Evolutionary conservation across 306 rosid genomes (phyloP).

Genomic region (Vicia faba): DNA sequence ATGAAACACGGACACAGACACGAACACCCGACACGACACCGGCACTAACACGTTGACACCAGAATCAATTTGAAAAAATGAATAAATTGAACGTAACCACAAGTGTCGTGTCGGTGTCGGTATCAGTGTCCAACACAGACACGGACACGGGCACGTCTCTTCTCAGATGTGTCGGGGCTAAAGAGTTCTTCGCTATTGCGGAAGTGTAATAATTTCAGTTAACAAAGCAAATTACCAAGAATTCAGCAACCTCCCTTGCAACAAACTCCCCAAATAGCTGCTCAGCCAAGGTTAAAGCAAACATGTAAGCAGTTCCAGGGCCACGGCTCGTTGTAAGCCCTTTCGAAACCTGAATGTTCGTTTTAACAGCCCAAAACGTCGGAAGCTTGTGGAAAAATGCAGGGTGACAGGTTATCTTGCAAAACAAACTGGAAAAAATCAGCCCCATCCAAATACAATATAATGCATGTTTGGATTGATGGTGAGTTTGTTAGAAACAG

Average conservation of each 20-base stretch:
- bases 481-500: background rate
- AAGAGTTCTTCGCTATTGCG: background rate
- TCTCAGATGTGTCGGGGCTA: no score
- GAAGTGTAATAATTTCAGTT: background rate
- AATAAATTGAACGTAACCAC: no score
- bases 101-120: no score
- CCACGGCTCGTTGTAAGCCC: slow-evolving; percentile 95
- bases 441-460: slow-evolving; percentile 43
- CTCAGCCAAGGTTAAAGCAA: slow-evolving; percentile 81
- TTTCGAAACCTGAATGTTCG: slow-evolving; percentile 82
- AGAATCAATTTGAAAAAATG: no score
- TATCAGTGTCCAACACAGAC: no score
- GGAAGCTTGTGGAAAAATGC: slow-evolving; percentile 92
- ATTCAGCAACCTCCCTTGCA: slow-evolving; percentile 71
- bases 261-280: slow-evolving; percentile 82
- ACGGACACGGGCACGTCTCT: no score
- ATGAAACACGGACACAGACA: no score
- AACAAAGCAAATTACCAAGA: slow-evolving; percentile 55
- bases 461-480: background rate
- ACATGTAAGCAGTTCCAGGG: slow-evolving; percentile 79
- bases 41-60: no score
- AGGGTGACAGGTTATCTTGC: slow-evolving; percentile 92
- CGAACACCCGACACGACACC: no score
- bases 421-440: slow-evolving; percentile 55
- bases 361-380: slow-evolving; percentile 90